Conservation (phyloP, 2,329 filamentous ascomycete species). For the Karstenula rhodostoma region DNA sequence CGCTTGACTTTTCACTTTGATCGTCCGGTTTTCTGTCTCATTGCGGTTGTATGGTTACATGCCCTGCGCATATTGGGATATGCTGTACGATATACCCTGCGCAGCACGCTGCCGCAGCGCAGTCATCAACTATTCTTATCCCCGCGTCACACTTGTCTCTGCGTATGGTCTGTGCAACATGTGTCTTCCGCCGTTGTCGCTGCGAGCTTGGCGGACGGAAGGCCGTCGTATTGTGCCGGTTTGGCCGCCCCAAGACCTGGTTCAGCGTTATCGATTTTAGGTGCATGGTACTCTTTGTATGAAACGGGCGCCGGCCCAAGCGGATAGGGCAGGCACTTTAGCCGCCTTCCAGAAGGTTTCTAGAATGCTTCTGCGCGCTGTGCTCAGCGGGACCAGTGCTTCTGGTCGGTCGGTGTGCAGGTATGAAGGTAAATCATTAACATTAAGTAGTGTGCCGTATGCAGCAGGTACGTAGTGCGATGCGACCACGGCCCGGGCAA, state of each 20-base stretch:
- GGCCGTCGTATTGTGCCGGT: background rate
- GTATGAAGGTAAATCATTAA: conserved; percentile 5
- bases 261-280: background rate
- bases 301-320: background rate
- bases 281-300: background rate
- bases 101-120: background rate
- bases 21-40: background rate
- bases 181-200: background rate
- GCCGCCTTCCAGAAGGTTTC: conserved; percentile 14
- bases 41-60: background rate
- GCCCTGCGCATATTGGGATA: background rate
- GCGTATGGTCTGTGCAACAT: background rate
- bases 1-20: background rate
- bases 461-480: background rate
- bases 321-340: background rate
- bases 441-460: conserved; percentile 9
- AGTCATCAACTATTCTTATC: conserved; percentile 10
- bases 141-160: background rate
- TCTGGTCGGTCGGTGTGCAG: no score
- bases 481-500: background rate
- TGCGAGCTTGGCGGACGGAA: background rate
- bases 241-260: background rate
- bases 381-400: background rate
- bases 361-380: conserved; percentile 12
- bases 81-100: conserved; percentile 6